A percentile compares a stretch with the other conserved stretches of the same genome.
Conservation (phyloP, 1,284 basidiomycete genomes). For the Amylostereum areolatum region DNA sequence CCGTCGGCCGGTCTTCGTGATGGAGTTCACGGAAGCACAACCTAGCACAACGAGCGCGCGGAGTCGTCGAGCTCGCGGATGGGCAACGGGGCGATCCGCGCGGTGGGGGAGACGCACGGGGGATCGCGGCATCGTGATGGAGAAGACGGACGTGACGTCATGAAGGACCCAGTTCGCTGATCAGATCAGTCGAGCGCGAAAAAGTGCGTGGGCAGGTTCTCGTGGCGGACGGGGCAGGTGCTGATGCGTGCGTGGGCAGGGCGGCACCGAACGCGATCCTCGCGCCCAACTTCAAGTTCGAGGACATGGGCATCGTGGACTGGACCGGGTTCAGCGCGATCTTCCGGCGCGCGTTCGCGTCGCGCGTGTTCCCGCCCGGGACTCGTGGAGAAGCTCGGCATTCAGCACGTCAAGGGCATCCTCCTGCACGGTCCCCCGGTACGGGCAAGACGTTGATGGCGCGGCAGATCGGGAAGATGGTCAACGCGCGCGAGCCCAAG, state of each 20-base stretch:
- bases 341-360: conserved; percentile 98
- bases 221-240: conserved; percentile 28
- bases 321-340: conserved; percentile 95
- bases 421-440: conserved; percentile 92
- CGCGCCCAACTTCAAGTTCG: conserved; percentile 98
- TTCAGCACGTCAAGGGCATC: conserved; percentile 98
- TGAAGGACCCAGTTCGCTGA: conserved; percentile 77
- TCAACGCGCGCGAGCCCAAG: conserved; percentile 97
- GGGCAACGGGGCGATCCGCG: conserved; percentile 49
- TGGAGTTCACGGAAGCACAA: conserved; percentile 89
- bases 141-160: conserved; percentile 86
- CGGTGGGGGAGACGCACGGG: conserved; percentile 20
- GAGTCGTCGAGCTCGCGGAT: conserved; percentile 66
- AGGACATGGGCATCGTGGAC: conserved; percentile 99
- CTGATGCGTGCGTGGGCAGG: conserved; percentile 36
- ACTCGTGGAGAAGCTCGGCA: conserved; percentile 96
- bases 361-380: conserved; percentile 96
- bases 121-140: conserved; percentile 77
- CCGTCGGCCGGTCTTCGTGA: conserved; percentile 74
- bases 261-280: conserved; percentile 93
- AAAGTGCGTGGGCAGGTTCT: conserved; percentile 45
- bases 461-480: conserved; percentile 98
- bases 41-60: conserved; percentile 55
- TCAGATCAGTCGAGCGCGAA: conserved; percentile 90
- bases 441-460: conserved; percentile 99